Base-by-base conservation (phyloP, 2,329 filamentous ascomycete species). In the Cytospora piceicola region DNA sequence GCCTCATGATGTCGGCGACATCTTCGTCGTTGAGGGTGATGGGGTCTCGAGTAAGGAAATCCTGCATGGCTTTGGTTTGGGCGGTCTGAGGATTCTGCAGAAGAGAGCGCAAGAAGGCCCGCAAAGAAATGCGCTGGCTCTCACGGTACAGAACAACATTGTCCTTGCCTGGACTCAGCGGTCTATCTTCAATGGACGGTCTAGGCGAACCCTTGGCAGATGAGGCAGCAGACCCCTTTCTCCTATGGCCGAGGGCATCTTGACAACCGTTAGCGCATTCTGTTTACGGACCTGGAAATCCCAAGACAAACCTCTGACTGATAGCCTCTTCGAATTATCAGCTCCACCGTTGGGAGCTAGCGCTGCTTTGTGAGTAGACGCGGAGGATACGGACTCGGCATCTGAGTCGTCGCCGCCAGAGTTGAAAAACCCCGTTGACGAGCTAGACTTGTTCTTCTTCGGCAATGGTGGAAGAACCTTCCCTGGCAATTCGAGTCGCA, bases 381-480 rank as follows among this genome's bases (percentile, higher is more conserved):
- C 79, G 0, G 93, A 96, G 0, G 93, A 97, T 8, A 94, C 77
- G 1, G 93, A 97, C 2, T 90, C 92, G 1, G 82, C 85, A 75
- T 94, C 92, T 52, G 92, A 91, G 68, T 93, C 86, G 68, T 93
- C 86, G 36, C 83, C 84, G 27, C 84, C 85, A 51, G 61, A 63
- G 53, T 30, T 36, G n/a, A 68, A 66, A 46, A 66, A 34, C 8
- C 66, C 60, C 8, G 90, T 81, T 2, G 89, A 88, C 1, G 88
- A 89, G 69, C 89, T 89, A 24, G 89, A 86, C 77, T 94, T 96
- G 77, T 97, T 97, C 85, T 98, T 98, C 75, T 90, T 90, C 0
- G 95, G 95, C 58, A 98, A 80, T 0, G 93, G 87, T 14, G 94
- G 92, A 3, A 99, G 82, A 7, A 97, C 86, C 73, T 96, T 96